Conservation (phyloP, 2,329 filamentous ascomycete genomes). For the Orbilia quercus region DNA sequence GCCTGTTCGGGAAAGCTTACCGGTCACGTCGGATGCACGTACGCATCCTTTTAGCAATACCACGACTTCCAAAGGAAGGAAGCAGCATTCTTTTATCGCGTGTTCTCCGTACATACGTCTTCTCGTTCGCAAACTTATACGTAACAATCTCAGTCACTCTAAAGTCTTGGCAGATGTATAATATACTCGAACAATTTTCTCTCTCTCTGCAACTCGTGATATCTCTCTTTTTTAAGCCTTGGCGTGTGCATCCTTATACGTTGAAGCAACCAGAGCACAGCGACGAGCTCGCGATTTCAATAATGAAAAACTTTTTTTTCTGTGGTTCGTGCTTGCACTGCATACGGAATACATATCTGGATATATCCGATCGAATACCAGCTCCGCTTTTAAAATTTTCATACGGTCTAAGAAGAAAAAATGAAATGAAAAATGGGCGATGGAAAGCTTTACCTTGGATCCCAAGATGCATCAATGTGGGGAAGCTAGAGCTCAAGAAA, state of each 20-base stretch:
- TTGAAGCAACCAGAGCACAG: too few species aligned
- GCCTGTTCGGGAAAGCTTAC: constrained; percentile 24
- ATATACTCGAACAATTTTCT: too few species aligned
- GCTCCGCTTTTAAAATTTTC: too few species aligned
- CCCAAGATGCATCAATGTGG: background rate
- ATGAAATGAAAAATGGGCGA: background rate
- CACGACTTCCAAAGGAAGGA: background rate
- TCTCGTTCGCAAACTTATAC: background rate
- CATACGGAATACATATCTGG: too few species aligned
- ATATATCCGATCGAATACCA: too few species aligned
- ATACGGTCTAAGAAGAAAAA: background rate
- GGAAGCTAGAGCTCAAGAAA: background rate
- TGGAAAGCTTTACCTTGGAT: background rate
- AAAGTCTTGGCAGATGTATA: constrained; percentile 4
- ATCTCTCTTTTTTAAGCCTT: background rate
- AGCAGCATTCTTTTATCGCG: background rate
- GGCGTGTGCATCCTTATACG: too few species aligned
- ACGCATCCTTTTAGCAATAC: constrained; percentile 47
- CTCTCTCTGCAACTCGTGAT: constrained; percentile 13
- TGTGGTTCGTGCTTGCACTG: too few species aligned
- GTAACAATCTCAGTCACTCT: background rate
- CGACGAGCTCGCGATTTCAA: background rate
- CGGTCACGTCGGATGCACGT: constrained; percentile 42
- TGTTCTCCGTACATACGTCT: too few species aligned
- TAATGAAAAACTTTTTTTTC: too few species aligned